Base-by-base conservation (phyloP, 257 asterid species). In the Dorcoceras hygrometricum region DNA sequence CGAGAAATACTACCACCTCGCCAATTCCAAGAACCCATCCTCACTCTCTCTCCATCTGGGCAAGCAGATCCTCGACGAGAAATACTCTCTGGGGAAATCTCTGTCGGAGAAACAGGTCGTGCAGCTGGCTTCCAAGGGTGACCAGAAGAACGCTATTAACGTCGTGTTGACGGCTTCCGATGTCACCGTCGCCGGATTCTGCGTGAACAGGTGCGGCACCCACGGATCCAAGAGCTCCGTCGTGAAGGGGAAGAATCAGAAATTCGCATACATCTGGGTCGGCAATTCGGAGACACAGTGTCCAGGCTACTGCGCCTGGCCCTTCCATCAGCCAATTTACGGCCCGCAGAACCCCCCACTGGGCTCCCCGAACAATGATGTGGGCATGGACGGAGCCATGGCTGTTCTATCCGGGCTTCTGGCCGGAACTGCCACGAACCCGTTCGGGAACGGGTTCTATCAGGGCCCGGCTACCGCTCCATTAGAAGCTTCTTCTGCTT, bases 371-470 rank as follows among this genome's bases (percentile, higher is more conserved):
- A 82, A 82, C 56, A 77, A 76, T 23, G 87, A 82, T 32, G 85
- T 79, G 28, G 87, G 85, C 9, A 24, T 70, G 59, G 87, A 82
- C n/a, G 87, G 85, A 0, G 67, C 79, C 72, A 79, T 77, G 5
- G 79, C 77, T 1, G 80, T 77, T 56, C 66, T 82, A n/a, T 84
- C 78, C 6, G 73, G 87, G 58, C 77, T 77, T n/a, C 57, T 79
- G 57, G 85, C 87, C 10, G 85, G 85, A 2, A 82, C 87, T 0
- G 85, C 79, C 0, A 82, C 85, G 0, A 82, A 82, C 59, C 85
- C 87, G 0, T 82, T 82, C 23, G 87, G 87, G 25, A 77, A 75
- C 19, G 87, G 85, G 0, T 82, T 69, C 25, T 79, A 66, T 4
- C 87, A 82, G 63, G 84, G 84, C 0, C 66, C 78, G 22, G 82